Evolutionary conservation across 2,329 filamentous ascomycete species (phyloP).

Genomic region (Talaromyces amestolkiae): DNA sequence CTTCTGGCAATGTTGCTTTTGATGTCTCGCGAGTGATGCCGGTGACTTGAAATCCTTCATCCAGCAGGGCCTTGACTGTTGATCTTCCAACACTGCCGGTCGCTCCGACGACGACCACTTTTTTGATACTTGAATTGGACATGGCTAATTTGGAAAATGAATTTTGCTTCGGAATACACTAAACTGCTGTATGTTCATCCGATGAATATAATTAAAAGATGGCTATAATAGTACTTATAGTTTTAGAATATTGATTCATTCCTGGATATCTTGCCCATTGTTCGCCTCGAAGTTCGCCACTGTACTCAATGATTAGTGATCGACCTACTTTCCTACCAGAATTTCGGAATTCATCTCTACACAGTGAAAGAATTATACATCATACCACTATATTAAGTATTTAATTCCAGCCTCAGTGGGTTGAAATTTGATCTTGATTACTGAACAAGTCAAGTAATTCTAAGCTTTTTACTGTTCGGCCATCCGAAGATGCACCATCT

Average conservation of each 20-base stretch:
- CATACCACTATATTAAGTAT: neutral
- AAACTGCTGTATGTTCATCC: neutral
- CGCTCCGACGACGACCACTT: conserved; percentile 5
- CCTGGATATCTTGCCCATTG: neutral
- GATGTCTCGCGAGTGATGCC: conserved; percentile 8
- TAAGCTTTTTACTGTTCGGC: neutral
- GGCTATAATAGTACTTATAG: neutral
- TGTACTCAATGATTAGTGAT: neutral
- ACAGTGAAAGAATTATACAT: neutral
- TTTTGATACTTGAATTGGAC: neutral
- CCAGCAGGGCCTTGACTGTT: neutral
- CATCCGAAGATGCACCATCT: neutral
- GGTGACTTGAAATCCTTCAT: conserved; percentile 3
- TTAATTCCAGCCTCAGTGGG: neutral
- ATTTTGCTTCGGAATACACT: neutral
- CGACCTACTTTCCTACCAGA: neutral
- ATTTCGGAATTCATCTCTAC: neutral
- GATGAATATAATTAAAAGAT: neutral
- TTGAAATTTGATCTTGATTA: neutral
- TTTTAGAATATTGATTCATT: neutral
- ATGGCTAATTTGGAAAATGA: neutral
- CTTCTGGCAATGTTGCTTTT: conserved; percentile 2
- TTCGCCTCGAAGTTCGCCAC: neutral
- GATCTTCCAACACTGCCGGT: neutral
- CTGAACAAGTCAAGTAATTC: neutral